Conservation (phyloP, 2,329 filamentous ascomycete genomes). For the Penicillium sp. region DNA sequence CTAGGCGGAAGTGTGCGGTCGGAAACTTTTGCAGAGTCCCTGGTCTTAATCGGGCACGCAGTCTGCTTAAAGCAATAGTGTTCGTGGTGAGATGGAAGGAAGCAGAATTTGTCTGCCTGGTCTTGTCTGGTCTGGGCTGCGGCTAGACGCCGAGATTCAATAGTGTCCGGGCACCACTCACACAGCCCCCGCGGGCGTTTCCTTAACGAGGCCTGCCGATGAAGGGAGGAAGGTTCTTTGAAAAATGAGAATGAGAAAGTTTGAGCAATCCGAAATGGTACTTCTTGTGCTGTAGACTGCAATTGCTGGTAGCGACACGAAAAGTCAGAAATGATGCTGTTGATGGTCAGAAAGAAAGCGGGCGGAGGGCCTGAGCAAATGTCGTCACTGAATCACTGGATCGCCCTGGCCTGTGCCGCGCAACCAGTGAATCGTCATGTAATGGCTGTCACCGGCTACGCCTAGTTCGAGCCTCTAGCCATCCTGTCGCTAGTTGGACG, state of each 20-base stretch:
- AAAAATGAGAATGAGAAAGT: background rate
- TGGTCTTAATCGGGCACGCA: background rate
- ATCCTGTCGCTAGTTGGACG: background rate
- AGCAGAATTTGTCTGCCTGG: slow-evolving; percentile 39
- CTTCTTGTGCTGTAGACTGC: background rate
- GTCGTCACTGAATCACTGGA: background rate
- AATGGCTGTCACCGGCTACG: too few species aligned
- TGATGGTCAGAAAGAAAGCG: background rate
- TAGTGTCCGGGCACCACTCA: slow-evolving; percentile 9
- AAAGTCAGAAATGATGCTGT: background rate
- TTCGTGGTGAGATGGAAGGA: slow-evolving; percentile 11
- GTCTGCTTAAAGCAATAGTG: background rate
- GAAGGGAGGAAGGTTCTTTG: background rate
- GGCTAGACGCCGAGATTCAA: slow-evolving; percentile 26
- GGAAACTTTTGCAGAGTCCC: slow-evolving; percentile 7
- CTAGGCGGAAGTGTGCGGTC: slow-evolving; percentile 14
- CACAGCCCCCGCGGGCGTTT: background rate
- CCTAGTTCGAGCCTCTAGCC: too few species aligned
- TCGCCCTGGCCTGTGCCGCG: background rate
- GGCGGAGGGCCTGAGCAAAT: background rate
- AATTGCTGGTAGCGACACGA: background rate
- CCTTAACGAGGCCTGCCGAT: background rate
- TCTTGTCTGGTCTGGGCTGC: slow-evolving; percentile 8
- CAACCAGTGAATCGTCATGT: too few species aligned
- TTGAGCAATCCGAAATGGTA: background rate